phyloP scores from a whole-genome alignment of 2,329 filamentous ascomycete genomes.

The Sphaerulina populicola region DNA sequence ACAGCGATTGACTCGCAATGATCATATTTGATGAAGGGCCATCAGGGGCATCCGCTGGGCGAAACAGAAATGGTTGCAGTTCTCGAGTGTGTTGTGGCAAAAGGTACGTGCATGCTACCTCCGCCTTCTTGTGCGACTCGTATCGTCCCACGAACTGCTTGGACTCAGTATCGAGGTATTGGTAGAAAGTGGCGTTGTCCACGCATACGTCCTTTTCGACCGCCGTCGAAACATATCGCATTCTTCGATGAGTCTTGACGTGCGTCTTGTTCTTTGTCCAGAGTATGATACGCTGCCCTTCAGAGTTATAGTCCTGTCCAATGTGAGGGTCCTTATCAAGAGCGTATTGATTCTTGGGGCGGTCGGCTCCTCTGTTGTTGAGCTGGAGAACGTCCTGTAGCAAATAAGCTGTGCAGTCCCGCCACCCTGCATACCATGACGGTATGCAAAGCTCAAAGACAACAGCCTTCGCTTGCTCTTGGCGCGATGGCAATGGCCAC shows the following conservation, averaged over 20 bases:
- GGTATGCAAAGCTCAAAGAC: slow-evolving; percentile 49
- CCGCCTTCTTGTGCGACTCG: not conserved
- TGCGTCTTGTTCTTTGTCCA: slow-evolving; percentile 43
- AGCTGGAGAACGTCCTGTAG: slow-evolving; percentile 13
- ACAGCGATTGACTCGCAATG: slow-evolving; percentile 44
- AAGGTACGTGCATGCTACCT: not conserved
- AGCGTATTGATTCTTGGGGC: not conserved
- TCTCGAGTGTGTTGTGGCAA: not conserved
- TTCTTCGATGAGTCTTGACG: slow-evolving; percentile 43
- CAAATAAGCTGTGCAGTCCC: slow-evolving; percentile 34
- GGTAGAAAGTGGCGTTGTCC: slow-evolving; percentile 41
- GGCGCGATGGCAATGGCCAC: slow-evolving; percentile 40
- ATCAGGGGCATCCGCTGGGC: slow-evolving; percentile 6
- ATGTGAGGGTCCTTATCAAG: slow-evolving; percentile 6
- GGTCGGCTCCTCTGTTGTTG: not conserved
- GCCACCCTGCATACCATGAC: slow-evolving; percentile 40
- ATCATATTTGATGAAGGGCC: slow-evolving; percentile 19
- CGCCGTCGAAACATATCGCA: slow-evolving; percentile 19
- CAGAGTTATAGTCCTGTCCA: not conserved
- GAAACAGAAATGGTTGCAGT: slow-evolving; percentile 3
- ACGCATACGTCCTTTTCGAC: slow-evolving; percentile 40
- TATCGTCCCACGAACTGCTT: not conserved
- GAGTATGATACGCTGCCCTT: slow-evolving; percentile 31
- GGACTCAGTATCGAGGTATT: slow-evolving; percentile 40
- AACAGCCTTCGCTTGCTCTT: slow-evolving; percentile 35